Conservation (phyloP, 371 early-diverging fungal genomes). For the Rhizopus stolonifer region DNA sequence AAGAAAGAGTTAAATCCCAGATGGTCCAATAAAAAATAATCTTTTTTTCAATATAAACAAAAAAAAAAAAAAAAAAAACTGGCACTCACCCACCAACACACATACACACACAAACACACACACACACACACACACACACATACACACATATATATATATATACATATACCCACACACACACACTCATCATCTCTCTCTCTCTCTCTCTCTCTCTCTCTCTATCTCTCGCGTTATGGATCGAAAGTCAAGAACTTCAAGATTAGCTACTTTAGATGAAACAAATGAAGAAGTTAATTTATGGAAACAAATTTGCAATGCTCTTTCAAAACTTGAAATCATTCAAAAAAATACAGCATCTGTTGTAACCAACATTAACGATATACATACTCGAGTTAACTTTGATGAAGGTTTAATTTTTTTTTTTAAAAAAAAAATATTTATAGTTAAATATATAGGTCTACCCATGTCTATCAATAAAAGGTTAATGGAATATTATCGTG, state of each 20-base stretch:
- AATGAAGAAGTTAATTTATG: slow-evolving; percentile 57
- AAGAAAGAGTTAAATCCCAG: no score
- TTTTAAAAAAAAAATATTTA: slow-evolving; percentile 3
- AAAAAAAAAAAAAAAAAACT: no score
- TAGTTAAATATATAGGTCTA: slow-evolving; percentile 26
- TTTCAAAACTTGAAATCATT: slow-evolving; percentile 47
- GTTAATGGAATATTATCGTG: slow-evolving; percentile 39
- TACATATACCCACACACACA: no score
- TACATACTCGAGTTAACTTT: slow-evolving; percentile 32
- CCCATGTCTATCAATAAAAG: slow-evolving; percentile 23
- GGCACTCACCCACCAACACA: no score
- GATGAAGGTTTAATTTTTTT: slow-evolving; percentile 56
- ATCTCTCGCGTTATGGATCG: no score
- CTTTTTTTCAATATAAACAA: no score
- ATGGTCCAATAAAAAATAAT: no score
- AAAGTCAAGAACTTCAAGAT: slow-evolving; percentile 51
- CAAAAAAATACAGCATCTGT: slow-evolving; percentile 44
- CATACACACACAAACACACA: no score
- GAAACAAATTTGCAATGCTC: slow-evolving; percentile 54
- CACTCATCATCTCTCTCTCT: no score
- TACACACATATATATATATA: no score
- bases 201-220: no score
- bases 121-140: no score
- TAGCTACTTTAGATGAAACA: slow-evolving; percentile 49
- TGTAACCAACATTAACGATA: slow-evolving; percentile 43